Percentiles rank a stretch among this genome's conserved stretches.
Evolutionary conservation across 2,329 filamentous ascomycete species (phyloP).

Genomic region (Plectosphaerella plurivora): DNA sequence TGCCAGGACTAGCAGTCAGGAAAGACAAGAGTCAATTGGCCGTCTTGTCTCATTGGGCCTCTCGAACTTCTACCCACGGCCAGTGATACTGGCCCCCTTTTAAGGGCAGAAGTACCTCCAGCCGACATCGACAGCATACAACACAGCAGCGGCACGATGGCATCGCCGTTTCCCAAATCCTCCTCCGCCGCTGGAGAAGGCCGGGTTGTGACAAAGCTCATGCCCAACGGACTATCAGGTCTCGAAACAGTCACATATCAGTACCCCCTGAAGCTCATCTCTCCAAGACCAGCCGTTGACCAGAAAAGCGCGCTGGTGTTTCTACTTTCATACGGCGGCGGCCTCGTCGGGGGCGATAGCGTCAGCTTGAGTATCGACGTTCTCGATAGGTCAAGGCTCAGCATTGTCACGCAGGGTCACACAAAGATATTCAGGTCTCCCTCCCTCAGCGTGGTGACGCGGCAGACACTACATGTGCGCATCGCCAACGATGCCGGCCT

Average conservation of each 20-base stretch:
- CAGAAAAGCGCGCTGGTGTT: constrained; percentile 75
- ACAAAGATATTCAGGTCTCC: constrained; percentile 93
- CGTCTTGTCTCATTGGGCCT: neutral
- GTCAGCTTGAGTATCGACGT: constrained; percentile 70
- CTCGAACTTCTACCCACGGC: neutral
- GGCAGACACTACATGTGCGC: constrained; percentile 49
- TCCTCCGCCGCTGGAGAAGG: constrained; percentile 74
- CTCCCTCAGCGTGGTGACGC: constrained; percentile 48
- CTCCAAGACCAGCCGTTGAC: constrained; percentile 63
- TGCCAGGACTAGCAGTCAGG: too few relatives aligned
- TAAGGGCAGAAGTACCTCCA: neutral
- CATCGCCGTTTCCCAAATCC: constrained; percentile 73
- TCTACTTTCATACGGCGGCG: constrained; percentile 89
- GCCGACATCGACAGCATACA: neutral
- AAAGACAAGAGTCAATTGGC: too few relatives aligned
- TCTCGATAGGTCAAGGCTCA: constrained; percentile 60
- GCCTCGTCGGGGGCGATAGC: constrained; percentile 81
- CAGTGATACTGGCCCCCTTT: neutral
- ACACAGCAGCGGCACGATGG: constrained; percentile 27
- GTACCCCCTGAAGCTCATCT: constrained; percentile 92
- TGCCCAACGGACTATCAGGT: constrained; percentile 67
- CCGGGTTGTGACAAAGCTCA: constrained; percentile 65
- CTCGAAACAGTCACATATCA: constrained; percentile 78
- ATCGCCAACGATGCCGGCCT: constrained; percentile 49
- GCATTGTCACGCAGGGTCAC: constrained; percentile 68